Evolutionary conservation across 139 green algal species (phyloP), one percentile per base, ranked within the genome.

Genomic region (Edaphochlamys debaryana): DNA sequence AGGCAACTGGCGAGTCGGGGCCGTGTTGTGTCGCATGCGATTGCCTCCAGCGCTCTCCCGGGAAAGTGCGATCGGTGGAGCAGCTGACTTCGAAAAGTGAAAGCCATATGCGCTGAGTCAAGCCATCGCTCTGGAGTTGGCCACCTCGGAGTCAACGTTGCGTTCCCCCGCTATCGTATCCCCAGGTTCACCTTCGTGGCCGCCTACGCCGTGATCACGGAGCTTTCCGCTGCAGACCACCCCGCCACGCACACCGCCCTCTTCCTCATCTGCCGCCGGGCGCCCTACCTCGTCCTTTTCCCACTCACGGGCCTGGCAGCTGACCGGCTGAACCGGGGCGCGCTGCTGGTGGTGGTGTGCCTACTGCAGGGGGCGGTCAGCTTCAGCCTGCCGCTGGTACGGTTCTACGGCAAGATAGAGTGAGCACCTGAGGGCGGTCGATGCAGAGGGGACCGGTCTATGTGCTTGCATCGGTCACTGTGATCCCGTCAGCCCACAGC

Each of bases 171-270:
- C 13, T 3, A 15, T 4, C 15, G 4, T 15, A 6, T 25, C 52
- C 17, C 25, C 62, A 74, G 76, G 76, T 82, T 82, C 60, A 82
- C 76, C 41, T 82, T 73, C 76, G 45, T 82, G 4, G 76, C 76
- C 1, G 76, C 76, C 0, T 82, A 74, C 63, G 20, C 41, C 32
- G 50, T 50, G 32, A 82, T 82, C 4, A 0, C 23, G 0, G 30
- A 73, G n/a, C 63, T 82, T 32, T 66, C 63, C 0, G 22, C 40
- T 41, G n/a, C 20, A 2, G 32, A 73, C n/a, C n/a, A 73, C 64
- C 62, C 76, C 3, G 62, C 76, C 36, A 52, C 36, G 3, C 63
- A 73, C 76, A 82, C 45, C 25, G 76, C 76, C 3, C 62, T 82
- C 19, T 82, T 82, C 64, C 41, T 73, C n/a, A 34, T 82, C 13